phyloP scores from a whole-genome alignment of 139 green algal species.

The Chlamydomonas eustigma region DNA sequence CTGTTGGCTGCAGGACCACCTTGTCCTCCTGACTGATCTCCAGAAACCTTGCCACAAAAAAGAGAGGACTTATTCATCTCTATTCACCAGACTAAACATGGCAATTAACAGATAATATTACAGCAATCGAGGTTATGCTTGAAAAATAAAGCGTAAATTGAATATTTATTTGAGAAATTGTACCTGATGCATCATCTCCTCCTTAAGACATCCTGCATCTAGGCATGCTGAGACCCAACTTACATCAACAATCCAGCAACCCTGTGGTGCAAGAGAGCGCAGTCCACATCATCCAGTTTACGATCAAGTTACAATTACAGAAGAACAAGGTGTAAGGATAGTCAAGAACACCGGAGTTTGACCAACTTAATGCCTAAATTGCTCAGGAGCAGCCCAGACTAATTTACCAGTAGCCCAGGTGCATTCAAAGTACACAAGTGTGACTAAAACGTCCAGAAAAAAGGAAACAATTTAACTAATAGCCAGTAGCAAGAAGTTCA shows the following conservation, averaged over 20 bases:
- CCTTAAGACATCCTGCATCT: background rate
- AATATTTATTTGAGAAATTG: background rate
- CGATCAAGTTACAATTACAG: background rate
- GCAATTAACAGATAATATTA: background rate
- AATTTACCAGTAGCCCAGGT: background rate
- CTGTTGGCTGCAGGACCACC: constrained; percentile 14
- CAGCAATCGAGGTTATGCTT: background rate
- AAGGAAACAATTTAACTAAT: too few species aligned
- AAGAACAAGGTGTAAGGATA: too few species aligned
- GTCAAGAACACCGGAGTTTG: too few species aligned
- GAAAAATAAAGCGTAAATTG: background rate
- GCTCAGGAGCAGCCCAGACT: too few species aligned
- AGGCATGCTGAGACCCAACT: constrained; percentile 20
- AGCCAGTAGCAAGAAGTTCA: too few species aligned
- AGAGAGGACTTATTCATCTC: too few species aligned
- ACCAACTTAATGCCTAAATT: too few species aligned
- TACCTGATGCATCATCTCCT: constrained; percentile 21
- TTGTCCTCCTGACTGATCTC: background rate
- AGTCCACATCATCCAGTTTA: constrained; percentile 10
- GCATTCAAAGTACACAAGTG: background rate
- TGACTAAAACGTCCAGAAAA: background rate
- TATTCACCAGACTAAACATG: too few species aligned
- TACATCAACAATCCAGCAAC: constrained; percentile 19
- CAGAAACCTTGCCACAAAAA: background rate
- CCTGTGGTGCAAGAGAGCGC: constrained; percentile 1